Evolutionary conservation across 2,329 filamentous ascomycete genomes (phyloP).

Genomic region (Aspergillus piperis): DNA sequence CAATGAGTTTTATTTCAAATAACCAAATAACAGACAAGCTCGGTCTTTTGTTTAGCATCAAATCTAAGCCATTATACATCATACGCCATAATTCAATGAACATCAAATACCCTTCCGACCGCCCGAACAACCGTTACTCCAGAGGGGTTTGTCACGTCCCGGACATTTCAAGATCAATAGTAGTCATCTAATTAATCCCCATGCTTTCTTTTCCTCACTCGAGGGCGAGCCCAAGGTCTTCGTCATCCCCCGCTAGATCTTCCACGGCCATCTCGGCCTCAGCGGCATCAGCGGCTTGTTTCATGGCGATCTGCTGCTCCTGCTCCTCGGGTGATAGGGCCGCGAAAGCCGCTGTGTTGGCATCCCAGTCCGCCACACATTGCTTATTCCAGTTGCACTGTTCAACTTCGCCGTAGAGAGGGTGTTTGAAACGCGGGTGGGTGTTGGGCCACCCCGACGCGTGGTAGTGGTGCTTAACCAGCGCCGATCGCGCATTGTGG

Average conservation of each 20-base stretch:
- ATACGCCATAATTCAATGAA: too few species aligned
- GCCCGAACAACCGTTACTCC: not conserved
- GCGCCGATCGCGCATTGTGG: constrained; percentile 64
- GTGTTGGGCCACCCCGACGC: constrained; percentile 65
- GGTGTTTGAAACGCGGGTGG: constrained; percentile 16
- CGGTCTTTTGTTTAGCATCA: too few species aligned
- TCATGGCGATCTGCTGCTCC: constrained; percentile 16
- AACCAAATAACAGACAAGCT: too few species aligned
- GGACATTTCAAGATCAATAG: not conserved
- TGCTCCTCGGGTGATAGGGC: constrained; percentile 12
- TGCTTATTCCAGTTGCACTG: constrained; percentile 18
- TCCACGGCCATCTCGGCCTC: not conserved
- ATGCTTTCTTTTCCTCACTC: not conserved
- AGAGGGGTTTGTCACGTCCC: not conserved
- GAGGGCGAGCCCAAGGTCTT: not conserved
- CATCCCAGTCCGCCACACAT: constrained; percentile 16
- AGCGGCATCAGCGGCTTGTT: constrained; percentile 5
- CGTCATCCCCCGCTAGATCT: not conserved
- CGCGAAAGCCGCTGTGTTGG: constrained; percentile 14
- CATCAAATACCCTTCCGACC: not conserved
- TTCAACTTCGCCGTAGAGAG: constrained; percentile 17
- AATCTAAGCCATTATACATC: too few species aligned
- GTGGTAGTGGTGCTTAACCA: constrained; percentile 75
- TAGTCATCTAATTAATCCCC: not conserved
- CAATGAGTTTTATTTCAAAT: too few species aligned